These are phyloP conservation scores for Xylariaceae sp. DNA, from an alignment of 2,329 filamentous ascomycete species.

Conservation along the genomic window DNA sequence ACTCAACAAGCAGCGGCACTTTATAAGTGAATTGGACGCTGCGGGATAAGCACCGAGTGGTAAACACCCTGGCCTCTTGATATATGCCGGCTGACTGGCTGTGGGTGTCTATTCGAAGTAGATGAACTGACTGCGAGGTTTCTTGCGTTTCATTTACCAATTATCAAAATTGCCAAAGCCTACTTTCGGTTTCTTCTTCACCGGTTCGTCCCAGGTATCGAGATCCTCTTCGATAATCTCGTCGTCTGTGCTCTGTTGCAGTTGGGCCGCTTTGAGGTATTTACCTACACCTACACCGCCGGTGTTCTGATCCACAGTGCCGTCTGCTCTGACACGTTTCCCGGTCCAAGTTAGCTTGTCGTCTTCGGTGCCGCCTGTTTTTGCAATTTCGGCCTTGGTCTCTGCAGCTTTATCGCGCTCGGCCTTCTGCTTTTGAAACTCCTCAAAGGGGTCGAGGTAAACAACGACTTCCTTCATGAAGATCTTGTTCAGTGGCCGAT, in stretches of 20 bases:
- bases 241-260: slow-evolving; percentile 52
- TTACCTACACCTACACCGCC: slow-evolving; percentile 69
- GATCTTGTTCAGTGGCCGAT: slow-evolving; percentile 79
- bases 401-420: slow-evolving; percentile 66
- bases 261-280: slow-evolving; percentile 73
- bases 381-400: slow-evolving; percentile 66
- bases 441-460: slow-evolving; percentile 93
- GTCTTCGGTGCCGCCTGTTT: slow-evolving; percentile 78
- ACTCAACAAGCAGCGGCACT: too few species aligned
- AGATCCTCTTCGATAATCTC: slow-evolving; percentile 67
- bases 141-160: slow-evolving; percentile 65
- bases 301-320: slow-evolving; percentile 57
- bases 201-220: slow-evolving; percentile 73
- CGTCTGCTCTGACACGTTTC: slow-evolving; percentile 79
- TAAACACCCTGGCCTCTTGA: too few species aligned
- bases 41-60: too few species aligned
- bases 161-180: slow-evolving; percentile 93
- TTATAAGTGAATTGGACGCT: too few species aligned
- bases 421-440: slow-evolving; percentile 80
- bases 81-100: too few species aligned
- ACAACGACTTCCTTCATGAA: slow-evolving; percentile 83
- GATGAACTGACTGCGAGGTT: too few species aligned
- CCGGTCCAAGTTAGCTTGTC: slow-evolving; percentile 96
- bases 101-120: too few species aligned
- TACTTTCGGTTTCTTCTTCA: slow-evolving; percentile 79